Evolutionary conservation across 129 eudicot genomes (phyloP), one percentile per base, ranked within the genome.

Genomic region (Arctium minus): DNA sequence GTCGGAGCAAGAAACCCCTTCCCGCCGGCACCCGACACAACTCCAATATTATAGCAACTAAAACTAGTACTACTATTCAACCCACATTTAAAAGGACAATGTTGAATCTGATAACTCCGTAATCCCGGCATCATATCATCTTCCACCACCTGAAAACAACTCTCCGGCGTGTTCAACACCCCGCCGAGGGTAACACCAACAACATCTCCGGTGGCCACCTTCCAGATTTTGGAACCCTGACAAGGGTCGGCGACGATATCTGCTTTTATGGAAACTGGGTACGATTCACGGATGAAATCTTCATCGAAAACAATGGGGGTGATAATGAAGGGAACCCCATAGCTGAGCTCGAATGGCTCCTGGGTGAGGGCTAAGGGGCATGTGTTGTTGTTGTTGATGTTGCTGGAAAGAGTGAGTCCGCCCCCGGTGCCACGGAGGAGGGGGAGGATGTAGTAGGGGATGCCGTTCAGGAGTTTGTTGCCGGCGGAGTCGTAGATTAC

Each of bases 61-160:
- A 39, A 31, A 71, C 46, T 65, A 0, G 38, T 56, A 71, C 31
- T 56, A 72, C 79, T 78, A n/a, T 64, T 50, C 31, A 46, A 17
- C 5, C 86, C 74, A 77, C 86, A 83, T 77, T 83, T 83, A 70
- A 83, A 83, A 39, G 86, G 82, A n/a, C 86, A 83, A 9, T 48
- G 32, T 13, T 83, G 86, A 83, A 83, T 83, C 48, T 83, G 82
- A 5, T 83, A 83, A 67, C 86, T 83, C 1, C 11, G 35, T 56
- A 83, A 83, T 53, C 86, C 86, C 5, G 86, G 86, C 86, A 83
- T 83, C 46, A 83, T 6, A 31, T 83, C 82, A 53, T 77, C 78
- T 71, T 83, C 82, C 60, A 83, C 86, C 4, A 83, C 3, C 86
- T 83, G 86, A 71, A 83, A 83, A 70, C 86, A 83, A n/a, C 82